Evolutionary conservation across 2,329 filamentous ascomycete genomes (phyloP), one percentile per base, ranked within the genome.

Genomic region (Fusarium zealandicum): DNA sequence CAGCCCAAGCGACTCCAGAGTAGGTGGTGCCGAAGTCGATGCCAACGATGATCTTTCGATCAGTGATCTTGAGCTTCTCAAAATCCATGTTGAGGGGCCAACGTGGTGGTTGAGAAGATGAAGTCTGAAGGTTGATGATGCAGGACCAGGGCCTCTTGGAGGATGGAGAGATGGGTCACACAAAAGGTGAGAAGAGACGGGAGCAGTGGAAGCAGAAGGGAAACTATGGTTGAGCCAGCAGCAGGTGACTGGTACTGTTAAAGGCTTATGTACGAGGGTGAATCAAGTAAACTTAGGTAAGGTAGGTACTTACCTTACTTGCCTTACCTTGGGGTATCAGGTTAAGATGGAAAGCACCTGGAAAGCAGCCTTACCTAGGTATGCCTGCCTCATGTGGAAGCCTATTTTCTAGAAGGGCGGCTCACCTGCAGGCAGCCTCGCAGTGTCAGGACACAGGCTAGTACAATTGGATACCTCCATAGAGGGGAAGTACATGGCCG

Each of bases 21-120:
- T 78, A 82, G 0, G 80, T 83, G 13, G 80, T 83, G 10, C 81
- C 80, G 53, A 83, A 82, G 59, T 82, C 80, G 51, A 82, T 77
- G 17, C 77, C 78, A 45, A 81, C 72, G 28, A 81, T 76, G 63
- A 81, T 73, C 60, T 73, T 77, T 47, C 74, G 73, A 18, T 74
- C 72, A 20, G 58, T 64, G 22, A 68, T 69, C 35, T 65, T 66
- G 41, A 75, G 66, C 43, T 68, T 70, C 31, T 74, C 71, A 30
- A 75, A 73, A 13, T 75, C 72, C 73, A 76, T 75, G 4, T 6
- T 46, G 28, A n/a, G 13, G 32, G 41, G 14, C 18, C 27, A n/a
- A 11, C 35, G 42, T 8, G 22, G 35, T 25, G 28, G 17, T 12
- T 37, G 30, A 40, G 13, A 28, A 27, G 37, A 20, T 22, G 9